These are phyloP conservation scores for Paraurostyla sp. DNA, from an alignment of 73 alveolate species.

Conservation along the genomic window DNA sequence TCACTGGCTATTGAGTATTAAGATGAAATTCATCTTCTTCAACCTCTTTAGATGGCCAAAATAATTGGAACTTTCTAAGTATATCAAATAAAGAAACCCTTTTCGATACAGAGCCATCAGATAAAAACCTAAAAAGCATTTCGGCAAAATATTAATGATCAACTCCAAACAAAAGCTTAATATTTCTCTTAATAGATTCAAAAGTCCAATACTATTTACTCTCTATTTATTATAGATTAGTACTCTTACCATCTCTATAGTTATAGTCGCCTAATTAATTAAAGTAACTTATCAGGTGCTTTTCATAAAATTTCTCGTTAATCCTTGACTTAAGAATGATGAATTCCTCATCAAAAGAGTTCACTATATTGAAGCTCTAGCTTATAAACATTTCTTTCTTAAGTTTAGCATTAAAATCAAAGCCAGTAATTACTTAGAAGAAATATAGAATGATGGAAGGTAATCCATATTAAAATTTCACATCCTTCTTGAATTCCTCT, in stretches of 20 bases:
- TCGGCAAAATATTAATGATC: background rate
- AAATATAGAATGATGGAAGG: background rate
- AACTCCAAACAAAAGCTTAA: background rate
- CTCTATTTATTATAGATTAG: background rate
- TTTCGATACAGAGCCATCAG: conserved; percentile 18
- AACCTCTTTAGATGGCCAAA: background rate
- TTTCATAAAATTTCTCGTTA: background rate
- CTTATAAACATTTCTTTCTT: background rate
- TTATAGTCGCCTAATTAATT: background rate
- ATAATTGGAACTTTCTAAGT: background rate
- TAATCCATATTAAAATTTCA: background rate
- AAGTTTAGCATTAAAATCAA: background rate
- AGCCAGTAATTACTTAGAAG: background rate
- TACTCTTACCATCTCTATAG: background rate
- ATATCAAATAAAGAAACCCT: background rate
- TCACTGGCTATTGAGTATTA: background rate
- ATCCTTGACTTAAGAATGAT: background rate
- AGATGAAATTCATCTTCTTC: background rate
- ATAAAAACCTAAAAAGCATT: background rate
- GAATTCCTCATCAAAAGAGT: conserved; percentile 3
- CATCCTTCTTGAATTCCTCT: conserved; percentile 4
- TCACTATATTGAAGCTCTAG: background rate
- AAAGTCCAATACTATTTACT: background rate
- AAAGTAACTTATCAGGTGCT: background rate
- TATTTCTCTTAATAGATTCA: background rate